phyloP scores from a whole-genome alignment of 805 yeast species.

The Candida multigemmis region DNA sequence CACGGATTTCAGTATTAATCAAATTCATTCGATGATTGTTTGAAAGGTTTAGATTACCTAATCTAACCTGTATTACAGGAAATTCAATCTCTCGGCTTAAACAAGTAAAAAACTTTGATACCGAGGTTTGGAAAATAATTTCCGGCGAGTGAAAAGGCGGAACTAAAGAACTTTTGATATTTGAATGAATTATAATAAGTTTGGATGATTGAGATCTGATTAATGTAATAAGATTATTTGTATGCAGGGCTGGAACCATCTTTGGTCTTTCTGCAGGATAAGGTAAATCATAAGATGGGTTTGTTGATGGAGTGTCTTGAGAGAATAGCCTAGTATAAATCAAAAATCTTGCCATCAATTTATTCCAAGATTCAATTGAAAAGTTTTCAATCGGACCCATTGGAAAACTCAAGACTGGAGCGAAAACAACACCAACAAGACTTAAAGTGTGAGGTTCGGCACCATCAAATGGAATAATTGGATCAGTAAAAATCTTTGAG shows the following conservation, averaged over 20 bases:
- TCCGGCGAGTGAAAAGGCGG: constrained; percentile 63
- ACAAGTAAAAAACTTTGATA: constrained; percentile 26
- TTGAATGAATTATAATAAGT: constrained; percentile 45
- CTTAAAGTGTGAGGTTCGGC: constrained; percentile 47
- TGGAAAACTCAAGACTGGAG: constrained; percentile 65
- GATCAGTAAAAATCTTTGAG: constrained; percentile 38
- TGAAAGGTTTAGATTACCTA: constrained; percentile 30
- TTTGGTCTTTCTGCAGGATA: no score
- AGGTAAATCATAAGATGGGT: no score
- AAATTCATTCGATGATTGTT: constrained; percentile 11
- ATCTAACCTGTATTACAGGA: constrained; percentile 27
- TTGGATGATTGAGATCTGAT: constrained; percentile 43
- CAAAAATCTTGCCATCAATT: constrained; percentile 35
- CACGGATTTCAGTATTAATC: constrained; percentile 25
- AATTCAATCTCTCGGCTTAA: constrained; percentile 25
- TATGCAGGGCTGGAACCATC: no score
- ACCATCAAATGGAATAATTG: constrained; percentile 51
- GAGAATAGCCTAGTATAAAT: constrained; percentile 44
- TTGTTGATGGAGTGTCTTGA: no score
- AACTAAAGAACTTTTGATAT: constrained; percentile 42
- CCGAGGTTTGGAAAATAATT: constrained; percentile 38
- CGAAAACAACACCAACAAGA: constrained; percentile 56
- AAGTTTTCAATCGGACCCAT: constrained; percentile 58
- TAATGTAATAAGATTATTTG: constrained; percentile 47
- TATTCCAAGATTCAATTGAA: constrained; percentile 43